phyloP scores from a whole-genome alignment of 345 rosid species.

The Pistacia vera region DNA sequence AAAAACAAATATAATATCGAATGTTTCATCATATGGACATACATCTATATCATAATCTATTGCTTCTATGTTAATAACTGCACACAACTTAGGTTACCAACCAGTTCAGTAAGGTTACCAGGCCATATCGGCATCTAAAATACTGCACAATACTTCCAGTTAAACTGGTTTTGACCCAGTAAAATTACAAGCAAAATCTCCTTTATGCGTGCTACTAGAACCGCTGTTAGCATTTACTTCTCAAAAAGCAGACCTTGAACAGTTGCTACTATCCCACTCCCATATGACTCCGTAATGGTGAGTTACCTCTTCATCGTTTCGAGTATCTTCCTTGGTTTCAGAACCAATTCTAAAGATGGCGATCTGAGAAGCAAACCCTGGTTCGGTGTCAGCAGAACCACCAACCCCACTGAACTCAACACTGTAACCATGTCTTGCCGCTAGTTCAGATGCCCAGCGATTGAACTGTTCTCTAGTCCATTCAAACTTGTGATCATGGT shows the following conservation, averaged over 20 bases:
- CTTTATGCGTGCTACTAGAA: background rate
- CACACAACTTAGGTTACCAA: too few species aligned
- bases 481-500: constrained; percentile 97
- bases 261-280: constrained; percentile 62
- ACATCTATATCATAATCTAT: too few species aligned
- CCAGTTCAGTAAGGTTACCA: too few species aligned
- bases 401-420: constrained; percentile 94
- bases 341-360: constrained; percentile 59
- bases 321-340: constrained; percentile 16
- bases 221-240: background rate
- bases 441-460: constrained; percentile 70
- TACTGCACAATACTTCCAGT: background rate
- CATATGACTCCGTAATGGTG: constrained; percentile 60
- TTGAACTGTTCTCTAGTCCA: constrained; percentile 92
- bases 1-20: too few species aligned
- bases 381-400: constrained; percentile 66
- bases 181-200: background rate
- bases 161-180: too few species aligned
- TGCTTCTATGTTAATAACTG: too few species aligned
- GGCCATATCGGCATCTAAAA: background rate
- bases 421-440: constrained; percentile 52
- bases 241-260: constrained; percentile 3
- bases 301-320: constrained; percentile 8
- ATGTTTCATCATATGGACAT: too few species aligned
- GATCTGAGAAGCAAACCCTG: constrained; percentile 93